These are phyloP conservation scores for Talaromyces trachyspermus DNA, from an alignment of 495 filamentous ascomycete species.

Conservation along the genomic window DNA sequence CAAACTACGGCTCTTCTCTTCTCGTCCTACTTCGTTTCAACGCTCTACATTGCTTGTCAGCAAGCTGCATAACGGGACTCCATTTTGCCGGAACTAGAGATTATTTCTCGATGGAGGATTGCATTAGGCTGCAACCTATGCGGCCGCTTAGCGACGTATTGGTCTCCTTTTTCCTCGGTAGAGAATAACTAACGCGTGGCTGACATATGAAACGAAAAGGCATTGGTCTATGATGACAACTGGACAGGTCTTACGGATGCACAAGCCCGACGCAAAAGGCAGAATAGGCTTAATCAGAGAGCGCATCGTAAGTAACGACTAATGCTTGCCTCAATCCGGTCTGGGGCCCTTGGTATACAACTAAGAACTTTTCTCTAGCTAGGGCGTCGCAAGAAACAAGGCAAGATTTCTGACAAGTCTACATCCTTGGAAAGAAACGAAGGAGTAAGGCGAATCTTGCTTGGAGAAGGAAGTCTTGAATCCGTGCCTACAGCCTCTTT, in stretches of 20 bases:
- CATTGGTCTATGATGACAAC: slow-evolving; percentile 12
- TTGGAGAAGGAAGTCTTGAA: too few relatives aligned
- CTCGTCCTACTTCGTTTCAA: neutral
- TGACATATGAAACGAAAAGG: neutral
- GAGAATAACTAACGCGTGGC: neutral
- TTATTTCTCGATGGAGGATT: neutral
- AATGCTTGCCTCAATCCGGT: neutral
- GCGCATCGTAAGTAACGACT: slow-evolving; percentile 9
- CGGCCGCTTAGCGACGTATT: neutral
- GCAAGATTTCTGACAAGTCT: neutral
- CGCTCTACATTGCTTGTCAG: neutral
- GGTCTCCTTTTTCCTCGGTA: neutral
- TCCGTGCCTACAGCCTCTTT: too few relatives aligned
- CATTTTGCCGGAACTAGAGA: too few relatives aligned
- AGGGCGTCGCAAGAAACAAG: slow-evolving; percentile 3
- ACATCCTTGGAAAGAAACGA: neutral
- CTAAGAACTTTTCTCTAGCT: neutral
- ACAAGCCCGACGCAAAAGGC: slow-evolving; percentile 10
- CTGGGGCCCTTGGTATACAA: neutral
- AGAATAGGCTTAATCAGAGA: slow-evolving; percentile 16
- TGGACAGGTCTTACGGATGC: slow-evolving; percentile 17
- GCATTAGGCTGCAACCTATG: slow-evolving; percentile 3
- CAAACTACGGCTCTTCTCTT: too few relatives aligned
- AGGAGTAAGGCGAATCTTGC: neutral
- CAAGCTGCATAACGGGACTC: neutral